phyloP scores from a whole-genome alignment of 768 basidiomycete species.

The Leccinellum luteum region DNA sequence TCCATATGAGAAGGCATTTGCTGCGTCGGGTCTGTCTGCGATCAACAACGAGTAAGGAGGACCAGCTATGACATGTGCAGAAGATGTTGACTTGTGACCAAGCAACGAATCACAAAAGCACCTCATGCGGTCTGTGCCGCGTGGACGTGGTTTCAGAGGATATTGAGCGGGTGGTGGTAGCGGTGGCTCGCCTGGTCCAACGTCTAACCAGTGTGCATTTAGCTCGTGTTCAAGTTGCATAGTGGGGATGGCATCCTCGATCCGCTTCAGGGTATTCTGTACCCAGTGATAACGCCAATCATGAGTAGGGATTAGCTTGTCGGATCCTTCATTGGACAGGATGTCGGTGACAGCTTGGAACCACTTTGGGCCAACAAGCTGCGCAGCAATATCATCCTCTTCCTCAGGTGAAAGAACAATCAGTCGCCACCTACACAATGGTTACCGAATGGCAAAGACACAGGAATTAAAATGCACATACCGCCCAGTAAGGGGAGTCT shows the following conservation, averaged over 20 bases:
- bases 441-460: slow-evolving; percentile 3
- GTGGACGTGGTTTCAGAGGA: slow-evolving; percentile 80
- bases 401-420: slow-evolving; percentile 91
- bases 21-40: slow-evolving; percentile 78
- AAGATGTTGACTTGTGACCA: slow-evolving; percentile 39
- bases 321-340: slow-evolving; percentile 60
- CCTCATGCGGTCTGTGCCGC: slow-evolving; percentile 71
- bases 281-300: slow-evolving; percentile 97
- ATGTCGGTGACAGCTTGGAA: slow-evolving; percentile 80
- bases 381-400: slow-evolving; percentile 83
- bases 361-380: slow-evolving; percentile 85
- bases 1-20: slow-evolving; percentile 95
- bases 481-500: slow-evolving; percentile 85
- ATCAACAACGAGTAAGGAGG: slow-evolving; percentile 89
- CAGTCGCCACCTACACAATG: slow-evolving; percentile 66
- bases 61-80: slow-evolving; percentile 62
- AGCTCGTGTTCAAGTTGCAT: slow-evolving; percentile 58
- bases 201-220: slow-evolving; percentile 55
- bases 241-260: slow-evolving; percentile 73
- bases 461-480: slow-evolving; percentile 32
- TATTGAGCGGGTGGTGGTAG: slow-evolving; percentile 79
- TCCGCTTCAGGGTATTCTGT: slow-evolving; percentile 65
- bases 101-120: slow-evolving; percentile 50
- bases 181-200: slow-evolving; percentile 49
- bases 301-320: slow-evolving; percentile 59